Base-by-base conservation (phyloP, 2,329 filamentous ascomycete species). In the Orbilia blumenaviensis region DNA sequence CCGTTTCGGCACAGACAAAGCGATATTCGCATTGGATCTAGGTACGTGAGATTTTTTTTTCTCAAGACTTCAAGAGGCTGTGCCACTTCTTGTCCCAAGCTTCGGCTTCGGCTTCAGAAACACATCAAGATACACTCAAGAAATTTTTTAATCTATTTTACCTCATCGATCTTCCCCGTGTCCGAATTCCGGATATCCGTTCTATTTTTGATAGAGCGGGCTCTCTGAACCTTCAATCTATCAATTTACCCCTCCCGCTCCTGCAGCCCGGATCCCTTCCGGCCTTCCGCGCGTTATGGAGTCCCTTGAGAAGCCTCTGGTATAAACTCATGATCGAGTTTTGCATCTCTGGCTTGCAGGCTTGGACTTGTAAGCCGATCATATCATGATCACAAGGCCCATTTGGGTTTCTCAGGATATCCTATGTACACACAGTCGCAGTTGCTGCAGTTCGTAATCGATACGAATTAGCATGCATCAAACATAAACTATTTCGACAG, bases 1-100 rank as follows among this genome's bases (percentile, higher is more conserved):
- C 23, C 14, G 3, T 25, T n/a, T 50, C 23, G 36, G 21, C 21
- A 58, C 38, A 76, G 72, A 61, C 72, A 76, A 76, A 69, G 58
- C 64, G 72, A 76, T 58, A 69, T 76, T 69, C 72, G 72, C 62
- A 76, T 76, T 29, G 72, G 72, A 60, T 76, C 72, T n/a, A 76
- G 72, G 72, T 76, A 75, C 23, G 42, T 67, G 14, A 32, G 14
- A 63, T 14, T 23, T 25, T 14, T 23, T 25, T 62, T 54, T 71
- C 56, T 61, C 38, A 60, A 44, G 9, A 16, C 48, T 32, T 46
- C 34, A 25, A 46, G 8, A 29, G 29, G 48, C 21, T 38, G 14
- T 58, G 6, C 18, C 63, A 23, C 23, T 18, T 9, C 62, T 29
- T 56, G 52, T 21, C 29, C 18, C 52, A 3, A 56, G 16, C 8